Evolutionary conservation across 1,284 basidiomycete genomes (phyloP), one percentile per base, ranked within the genome.

Genomic region (Cutaneotrichosporon sp.): DNA sequence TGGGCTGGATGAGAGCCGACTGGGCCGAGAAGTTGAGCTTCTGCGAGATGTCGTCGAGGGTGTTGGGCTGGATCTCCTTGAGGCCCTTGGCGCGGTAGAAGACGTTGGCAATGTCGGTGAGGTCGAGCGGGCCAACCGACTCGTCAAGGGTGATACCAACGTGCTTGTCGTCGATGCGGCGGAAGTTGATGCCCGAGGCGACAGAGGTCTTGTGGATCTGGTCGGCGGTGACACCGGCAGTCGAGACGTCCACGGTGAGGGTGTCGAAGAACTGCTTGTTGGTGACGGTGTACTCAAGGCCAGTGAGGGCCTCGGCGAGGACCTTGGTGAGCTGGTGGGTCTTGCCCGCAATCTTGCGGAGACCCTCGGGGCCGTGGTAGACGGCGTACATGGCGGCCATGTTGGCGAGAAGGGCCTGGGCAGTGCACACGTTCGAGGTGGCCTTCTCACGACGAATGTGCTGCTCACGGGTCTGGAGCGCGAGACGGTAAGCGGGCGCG

Each of bases 301-400:
- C 77, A 72, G 89, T 87, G 42, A 97, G 83, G 3, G 86, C 81
- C 9, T 84, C 81, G 74, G 87, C 89, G 71, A 98, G 86, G 62
- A 94, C 84, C 64, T 89, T 87, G 0, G 96, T 90, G 72, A 93
- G 87, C n/a, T 87, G 85, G 80, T 98, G 93, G 26, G 97, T 90
- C 81, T 92, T 93, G 76, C 87, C 84, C 36, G 94, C 95, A 70
- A 98, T 98, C 61, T 87, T 87, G 69, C 85, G 84, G 34, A 99
- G 85, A 63, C 95, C 95, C 51, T 85, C 85, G 1, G 97, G 92
- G 22, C 96, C 96, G 76, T 99, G 97, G 80, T 97, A 98, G 53
- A 99, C 89, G 8, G 96, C 91, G 76, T 95, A 97, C 93, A 97
- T 96, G 49, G 93, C 91, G 16, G 94, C 91, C 89, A 96, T 95